Percentiles rank a stretch among this genome's conserved stretches.
These are phyloP conservation scores for Cutaneotrichosporon dermatis DNA, from an alignment of 1,284 basidiomycete genomes.

Conservation along the genomic window DNA sequence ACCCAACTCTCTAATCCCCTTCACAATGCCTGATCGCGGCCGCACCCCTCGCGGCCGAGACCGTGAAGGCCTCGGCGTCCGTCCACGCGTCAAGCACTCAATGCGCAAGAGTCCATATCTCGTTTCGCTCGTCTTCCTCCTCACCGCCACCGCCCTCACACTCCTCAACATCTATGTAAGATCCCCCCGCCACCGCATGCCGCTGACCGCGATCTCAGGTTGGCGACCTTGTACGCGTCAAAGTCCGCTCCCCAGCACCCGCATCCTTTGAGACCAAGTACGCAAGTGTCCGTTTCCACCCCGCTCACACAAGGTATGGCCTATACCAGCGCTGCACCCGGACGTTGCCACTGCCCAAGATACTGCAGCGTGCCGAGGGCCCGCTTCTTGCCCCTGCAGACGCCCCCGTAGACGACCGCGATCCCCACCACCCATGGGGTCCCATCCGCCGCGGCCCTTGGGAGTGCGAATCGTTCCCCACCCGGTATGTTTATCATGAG, in stretches of 20 bases:
- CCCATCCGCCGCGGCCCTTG: conserved; percentile 7
- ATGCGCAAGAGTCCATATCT: conserved; percentile 46
- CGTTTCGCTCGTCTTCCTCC: conserved; percentile 40
- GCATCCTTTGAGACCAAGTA: conserved; percentile 45
- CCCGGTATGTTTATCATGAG: conserved; percentile 26
- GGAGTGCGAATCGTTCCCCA: conserved; percentile 44
- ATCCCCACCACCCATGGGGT: not conserved
- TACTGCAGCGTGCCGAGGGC: conserved; percentile 29
- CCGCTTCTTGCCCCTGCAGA: conserved; percentile 21
- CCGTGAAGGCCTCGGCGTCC: not conserved
- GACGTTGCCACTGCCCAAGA: conserved; percentile 21
- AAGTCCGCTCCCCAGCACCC: conserved; percentile 35
- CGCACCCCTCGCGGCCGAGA: not conserved
- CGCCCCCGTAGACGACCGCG: not conserved
- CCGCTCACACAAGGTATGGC: conserved; percentile 37
- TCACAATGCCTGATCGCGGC: conserved; percentile 5
- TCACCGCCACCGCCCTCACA: conserved; percentile 42
- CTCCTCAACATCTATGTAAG: conserved; percentile 45
- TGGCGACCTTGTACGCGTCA: conserved; percentile 42
- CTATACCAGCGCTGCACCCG: conserved; percentile 46
- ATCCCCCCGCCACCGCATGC: not conserved
- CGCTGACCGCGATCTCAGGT: conserved; percentile 22
- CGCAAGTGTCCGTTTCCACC: not conserved
- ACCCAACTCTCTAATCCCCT: not conserved
- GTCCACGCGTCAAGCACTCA: conserved; percentile 27